These are phyloP conservation scores for Quercus berberidifolia DNA, from an alignment of 306 rosid species.

Conservation along the genomic window DNA sequence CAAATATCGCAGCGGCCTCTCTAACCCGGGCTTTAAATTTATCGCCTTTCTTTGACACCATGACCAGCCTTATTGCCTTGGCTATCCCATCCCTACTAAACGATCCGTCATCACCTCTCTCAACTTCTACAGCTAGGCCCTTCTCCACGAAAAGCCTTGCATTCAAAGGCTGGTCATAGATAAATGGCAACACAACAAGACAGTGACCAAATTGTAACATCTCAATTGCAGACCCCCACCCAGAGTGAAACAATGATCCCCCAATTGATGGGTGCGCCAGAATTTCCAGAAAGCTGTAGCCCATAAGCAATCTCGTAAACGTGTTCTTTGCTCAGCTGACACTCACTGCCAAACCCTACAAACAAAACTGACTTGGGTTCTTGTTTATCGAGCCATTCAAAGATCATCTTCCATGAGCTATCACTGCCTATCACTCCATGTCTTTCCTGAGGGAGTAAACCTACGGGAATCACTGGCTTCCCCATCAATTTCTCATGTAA, in stretches of 20 bases:
- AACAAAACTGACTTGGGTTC: constrained; percentile 33
- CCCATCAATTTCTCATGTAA: constrained; percentile 2
- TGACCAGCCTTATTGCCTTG: constrained; percentile 20
- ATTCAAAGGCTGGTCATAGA: constrained; percentile 36
- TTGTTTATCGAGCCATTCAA: constrained; percentile 42
- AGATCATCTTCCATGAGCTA: neutral
- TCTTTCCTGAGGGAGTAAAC: constrained; percentile 32
- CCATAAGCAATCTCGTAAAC: constrained; percentile 42
- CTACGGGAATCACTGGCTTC: constrained; percentile 39
- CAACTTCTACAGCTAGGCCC: constrained; percentile 32
- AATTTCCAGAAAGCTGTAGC: constrained; percentile 36
- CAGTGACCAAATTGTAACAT: constrained; percentile 33
- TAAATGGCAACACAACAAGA: constrained; percentile 36
- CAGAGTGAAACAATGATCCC: constrained; percentile 41
- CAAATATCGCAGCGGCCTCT: constrained; percentile 23
- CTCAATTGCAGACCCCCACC: constrained; percentile 47
- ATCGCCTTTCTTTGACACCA: constrained; percentile 38
- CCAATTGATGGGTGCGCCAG: constrained; percentile 39
- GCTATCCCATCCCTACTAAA: constrained; percentile 32
- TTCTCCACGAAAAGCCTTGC: constrained; percentile 38
- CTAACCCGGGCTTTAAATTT: constrained; percentile 13
- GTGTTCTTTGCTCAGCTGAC: constrained; percentile 30
- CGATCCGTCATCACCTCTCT: constrained; percentile 34
- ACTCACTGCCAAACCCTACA: constrained; percentile 50
- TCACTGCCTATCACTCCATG: neutral